Evolutionary conservation across 139 green algal species (phyloP).

Genomic region (Yamagishiella unicocca): DNA sequence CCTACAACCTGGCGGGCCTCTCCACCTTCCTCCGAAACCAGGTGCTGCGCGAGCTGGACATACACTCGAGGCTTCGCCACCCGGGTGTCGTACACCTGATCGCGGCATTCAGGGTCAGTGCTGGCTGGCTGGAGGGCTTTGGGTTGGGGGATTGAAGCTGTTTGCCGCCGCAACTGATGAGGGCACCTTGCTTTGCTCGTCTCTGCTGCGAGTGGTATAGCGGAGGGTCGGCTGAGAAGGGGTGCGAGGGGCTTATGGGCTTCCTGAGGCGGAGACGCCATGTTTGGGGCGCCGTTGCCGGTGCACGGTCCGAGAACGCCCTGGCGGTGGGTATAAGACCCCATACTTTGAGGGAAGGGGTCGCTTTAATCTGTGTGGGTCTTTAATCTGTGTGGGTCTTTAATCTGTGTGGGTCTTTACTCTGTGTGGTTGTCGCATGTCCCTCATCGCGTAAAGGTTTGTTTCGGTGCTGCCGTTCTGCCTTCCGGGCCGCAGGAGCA

Average conservation of each 20-base stretch:
- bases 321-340: not conserved
- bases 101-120: slow-evolving; percentile 31
- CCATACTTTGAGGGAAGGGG: not conserved
- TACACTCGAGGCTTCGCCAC: slow-evolving; percentile 29
- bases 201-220: too few relatives aligned
- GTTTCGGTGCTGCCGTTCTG: not conserved
- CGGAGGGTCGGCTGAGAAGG: too few relatives aligned
- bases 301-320: not conserved
- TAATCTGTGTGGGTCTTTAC: not conserved
- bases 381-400: not conserved
- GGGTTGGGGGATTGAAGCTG: too few relatives aligned
- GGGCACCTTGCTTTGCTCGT: too few relatives aligned
- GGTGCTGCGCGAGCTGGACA: too few relatives aligned
- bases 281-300: not conserved
- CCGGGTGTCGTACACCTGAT: slow-evolving; percentile 22
- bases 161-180: too few relatives aligned
- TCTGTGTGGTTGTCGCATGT: not conserved
- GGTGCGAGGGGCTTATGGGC: too few relatives aligned
- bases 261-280: too few relatives aligned
- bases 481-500: slow-evolving; percentile 10
- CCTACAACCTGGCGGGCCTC: slow-evolving; percentile 54
- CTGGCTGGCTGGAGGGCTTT: too few relatives aligned
- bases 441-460: not conserved
- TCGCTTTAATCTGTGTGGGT: not conserved
- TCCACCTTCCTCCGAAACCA: slow-evolving; percentile 51